Conservation (phyloP, 345 rosid genomes). For the Salix exigua region DNA sequence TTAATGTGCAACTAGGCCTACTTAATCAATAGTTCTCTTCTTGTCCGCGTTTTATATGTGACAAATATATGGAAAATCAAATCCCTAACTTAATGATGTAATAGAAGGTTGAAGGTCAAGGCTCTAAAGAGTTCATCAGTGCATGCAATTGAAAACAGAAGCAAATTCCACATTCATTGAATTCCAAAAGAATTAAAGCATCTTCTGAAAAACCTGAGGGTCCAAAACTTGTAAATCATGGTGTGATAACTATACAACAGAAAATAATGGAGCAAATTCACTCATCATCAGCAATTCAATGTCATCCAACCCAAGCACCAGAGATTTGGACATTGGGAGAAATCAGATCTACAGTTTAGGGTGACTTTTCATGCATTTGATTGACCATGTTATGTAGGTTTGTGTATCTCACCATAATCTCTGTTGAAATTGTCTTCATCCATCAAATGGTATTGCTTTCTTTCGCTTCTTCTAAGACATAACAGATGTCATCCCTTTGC, state of each 20-base stretch:
- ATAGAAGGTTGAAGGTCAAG: background rate
- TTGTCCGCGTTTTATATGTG: background rate
- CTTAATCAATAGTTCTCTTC: background rate
- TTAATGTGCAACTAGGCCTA: background rate
- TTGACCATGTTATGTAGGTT: constrained; percentile 2
- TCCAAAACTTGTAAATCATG: constrained; percentile 2
- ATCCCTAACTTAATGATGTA: background rate
- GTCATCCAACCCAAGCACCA: background rate
- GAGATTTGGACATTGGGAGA: background rate
- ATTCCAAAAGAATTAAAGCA: background rate
- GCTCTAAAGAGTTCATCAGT: background rate
- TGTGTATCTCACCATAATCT: background rate
- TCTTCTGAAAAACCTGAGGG: background rate
- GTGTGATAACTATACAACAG: background rate
- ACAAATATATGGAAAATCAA: background rate
- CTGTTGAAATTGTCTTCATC: background rate
- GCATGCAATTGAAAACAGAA: background rate
- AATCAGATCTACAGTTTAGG: background rate
- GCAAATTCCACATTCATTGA: background rate
- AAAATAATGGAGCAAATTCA: background rate
- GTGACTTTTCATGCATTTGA: background rate
- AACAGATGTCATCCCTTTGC: background rate
- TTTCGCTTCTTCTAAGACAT: background rate
- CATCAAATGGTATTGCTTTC: background rate
- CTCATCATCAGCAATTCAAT: background rate